Base-by-base conservation (phyloP, 441 rosid genomes). In the Melastoma candidum region DNA sequence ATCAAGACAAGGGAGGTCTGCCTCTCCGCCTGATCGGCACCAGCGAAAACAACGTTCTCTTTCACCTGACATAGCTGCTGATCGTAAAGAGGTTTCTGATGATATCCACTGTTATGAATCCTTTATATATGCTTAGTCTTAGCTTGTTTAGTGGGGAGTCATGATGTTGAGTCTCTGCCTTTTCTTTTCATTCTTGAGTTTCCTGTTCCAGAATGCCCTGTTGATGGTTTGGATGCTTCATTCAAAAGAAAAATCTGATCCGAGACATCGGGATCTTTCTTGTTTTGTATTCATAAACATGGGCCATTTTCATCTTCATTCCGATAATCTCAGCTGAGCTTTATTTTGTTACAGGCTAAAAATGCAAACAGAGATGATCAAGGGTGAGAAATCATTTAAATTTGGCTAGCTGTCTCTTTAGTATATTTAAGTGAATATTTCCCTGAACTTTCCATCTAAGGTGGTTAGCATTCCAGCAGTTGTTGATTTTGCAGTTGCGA, bases 61-160 rank as follows among this genome's bases (percentile, higher is more conserved):
- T 25, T 87, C 86, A 1, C 79, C 85, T 11, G 79, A 60, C 32
- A 59, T 57, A 52, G 61, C 60, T 60, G 43, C 63, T 58, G 78
- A 63, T 60, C 78, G 44, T 53, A 75, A 74, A 43, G 85, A 89
- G 95, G 97, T 85, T 69, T 65, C 69, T 75, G 68, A 66, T 77
- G 77, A 74, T 74, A 66, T 64, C 65, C 58, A 63, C 54, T 58
- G 63, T 59, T 22, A 56, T 49, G 36, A 14, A 12, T n/a, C 26
- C 44, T 41, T 52, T 26, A 46, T 25, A 51, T 49, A 9, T 17
- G 11, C 43, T 36, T 0, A 36, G 43, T 17, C 12, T 60, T 47
- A 27, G 41, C 26, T 51, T 4, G 46, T 12, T 39, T 44, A 12
- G 2, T 14, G 17, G 14, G 13, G 32, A 12, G 46, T 13, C 57